Conservation (phyloP, 2,329 filamentous ascomycete species). For the Teratosphaeria zuluensis region DNA sequence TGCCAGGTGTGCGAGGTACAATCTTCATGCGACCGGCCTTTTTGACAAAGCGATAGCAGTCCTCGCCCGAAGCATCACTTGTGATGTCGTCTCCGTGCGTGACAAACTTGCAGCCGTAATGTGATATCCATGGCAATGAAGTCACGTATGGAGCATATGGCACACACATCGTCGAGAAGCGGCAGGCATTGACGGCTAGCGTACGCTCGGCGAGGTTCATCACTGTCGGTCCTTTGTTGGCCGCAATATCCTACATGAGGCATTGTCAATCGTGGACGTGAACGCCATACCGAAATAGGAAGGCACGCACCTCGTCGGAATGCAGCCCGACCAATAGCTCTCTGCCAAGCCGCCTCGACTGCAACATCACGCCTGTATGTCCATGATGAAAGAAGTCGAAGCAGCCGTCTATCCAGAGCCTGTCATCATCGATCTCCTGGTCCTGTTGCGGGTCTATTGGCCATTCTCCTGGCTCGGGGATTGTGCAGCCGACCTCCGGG, state of each 20-base stretch:
- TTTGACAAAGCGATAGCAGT: constrained; percentile 98
- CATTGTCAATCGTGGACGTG: not conserved
- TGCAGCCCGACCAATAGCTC: constrained; percentile 90
- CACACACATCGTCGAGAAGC: constrained; percentile 82
- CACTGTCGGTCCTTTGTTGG: constrained; percentile 95
- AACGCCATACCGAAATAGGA: not conserved
- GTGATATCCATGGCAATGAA: constrained; percentile 81
- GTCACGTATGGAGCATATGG: constrained; percentile 90
- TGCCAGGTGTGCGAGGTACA: constrained; percentile 90
- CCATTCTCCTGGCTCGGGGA: constrained; percentile 50
- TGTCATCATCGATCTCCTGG: constrained; percentile 50
- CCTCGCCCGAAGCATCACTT: constrained; percentile 82
- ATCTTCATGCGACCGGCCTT: constrained; percentile 89
- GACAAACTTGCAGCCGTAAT: constrained; percentile 91
- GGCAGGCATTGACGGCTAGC: constrained; percentile 84
- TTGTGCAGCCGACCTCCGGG: constrained; percentile 23
- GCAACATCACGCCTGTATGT: constrained; percentile 92
- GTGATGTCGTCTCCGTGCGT: constrained; percentile 97
- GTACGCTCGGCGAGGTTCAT: constrained; percentile 91
- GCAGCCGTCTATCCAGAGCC: constrained; percentile 97
- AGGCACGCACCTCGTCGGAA: constrained; percentile 58
- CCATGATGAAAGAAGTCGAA: constrained; percentile 99
- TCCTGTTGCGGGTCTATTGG: constrained; percentile 56
- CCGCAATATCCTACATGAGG: constrained; percentile 57
- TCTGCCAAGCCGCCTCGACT: constrained; percentile 81